phyloP scores from a whole-genome alignment of 208 protist genomes.

The Trypanosoma melophagium region DNA sequence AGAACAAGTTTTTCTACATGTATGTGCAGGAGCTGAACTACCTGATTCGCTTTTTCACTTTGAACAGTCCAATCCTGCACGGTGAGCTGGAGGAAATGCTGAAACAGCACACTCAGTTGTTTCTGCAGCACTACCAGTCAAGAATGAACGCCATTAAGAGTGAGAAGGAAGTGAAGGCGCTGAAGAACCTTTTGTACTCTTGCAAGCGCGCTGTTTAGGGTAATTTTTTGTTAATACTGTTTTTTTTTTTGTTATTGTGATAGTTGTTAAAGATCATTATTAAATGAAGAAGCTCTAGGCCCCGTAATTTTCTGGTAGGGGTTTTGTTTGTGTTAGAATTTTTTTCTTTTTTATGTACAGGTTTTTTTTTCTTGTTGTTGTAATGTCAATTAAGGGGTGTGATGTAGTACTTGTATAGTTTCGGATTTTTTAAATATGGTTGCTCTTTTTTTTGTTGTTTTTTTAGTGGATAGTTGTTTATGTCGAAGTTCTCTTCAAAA shows the following conservation, averaged over 20 bases:
- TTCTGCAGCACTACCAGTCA: constrained; percentile 86
- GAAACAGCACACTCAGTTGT: constrained; percentile 81
- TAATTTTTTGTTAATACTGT: too few species aligned
- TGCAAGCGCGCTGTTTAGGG: constrained; percentile 88
- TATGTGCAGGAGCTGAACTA: constrained; percentile 81
- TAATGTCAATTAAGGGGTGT: too few species aligned
- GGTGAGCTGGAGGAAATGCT: constrained; percentile 82
- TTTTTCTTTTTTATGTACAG: too few species aligned
- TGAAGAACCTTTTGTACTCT: constrained; percentile 88
- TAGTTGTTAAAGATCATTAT: too few species aligned
- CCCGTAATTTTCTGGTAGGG: too few species aligned
- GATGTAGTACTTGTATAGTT: too few species aligned
- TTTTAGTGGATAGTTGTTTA: constrained; percentile 18
- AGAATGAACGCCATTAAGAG: too few species aligned
- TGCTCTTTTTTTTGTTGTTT: constrained; percentile 21
- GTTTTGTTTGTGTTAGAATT: too few species aligned
- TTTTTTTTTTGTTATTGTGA: too few species aligned
- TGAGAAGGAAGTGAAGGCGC: constrained; percentile 84
- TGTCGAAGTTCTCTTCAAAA: constrained; percentile 59
- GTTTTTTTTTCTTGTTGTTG: too few species aligned
- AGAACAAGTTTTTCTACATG: constrained; percentile 92
- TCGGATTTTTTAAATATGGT: not conserved
- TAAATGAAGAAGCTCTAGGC: too few species aligned
- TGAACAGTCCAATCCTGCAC: constrained; percentile 75
- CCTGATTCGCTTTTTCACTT: constrained; percentile 79